phyloP scores from a whole-genome alignment of 495 filamentous ascomycete species.

The Staphylotrichum tortipilum region DNA sequence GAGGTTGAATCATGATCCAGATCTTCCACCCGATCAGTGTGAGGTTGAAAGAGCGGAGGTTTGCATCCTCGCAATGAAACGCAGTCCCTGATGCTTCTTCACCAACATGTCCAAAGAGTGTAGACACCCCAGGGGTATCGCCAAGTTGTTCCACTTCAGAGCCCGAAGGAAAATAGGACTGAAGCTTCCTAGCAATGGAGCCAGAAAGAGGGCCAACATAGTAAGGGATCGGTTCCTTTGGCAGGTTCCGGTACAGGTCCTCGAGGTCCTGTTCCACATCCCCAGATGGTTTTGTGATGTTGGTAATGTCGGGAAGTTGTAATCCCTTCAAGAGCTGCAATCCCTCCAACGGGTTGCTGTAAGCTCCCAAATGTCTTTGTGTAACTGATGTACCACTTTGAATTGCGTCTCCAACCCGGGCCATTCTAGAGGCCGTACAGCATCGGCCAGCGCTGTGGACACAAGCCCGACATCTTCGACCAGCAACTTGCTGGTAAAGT shows the following conservation, averaged over 20 bases:
- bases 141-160: background rate
- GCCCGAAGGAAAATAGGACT: background rate
- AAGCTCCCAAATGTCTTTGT: background rate
- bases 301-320: background rate
- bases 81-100: background rate
- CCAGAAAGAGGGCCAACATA: background rate
- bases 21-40: constrained; percentile 4
- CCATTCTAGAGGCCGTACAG: background rate
- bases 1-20: background rate
- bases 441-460: background rate
- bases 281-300: background rate
- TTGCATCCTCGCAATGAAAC: constrained; percentile 1
- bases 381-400: background rate
- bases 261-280: constrained; percentile 1
- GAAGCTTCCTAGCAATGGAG: background rate
- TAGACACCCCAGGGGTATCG: background rate
- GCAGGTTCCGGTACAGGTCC: background rate
- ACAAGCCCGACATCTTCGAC: background rate
- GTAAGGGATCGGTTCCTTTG: background rate
- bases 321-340: background rate
- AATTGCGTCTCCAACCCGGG: background rate
- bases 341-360: too few relatives aligned
- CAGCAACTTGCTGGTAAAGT: background rate
- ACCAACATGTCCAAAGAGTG: background rate
- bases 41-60: constrained; percentile 2